These are phyloP conservation scores for Rhizopogon vesiculosus DNA, from an alignment of 768 basidiomycete species.

Conservation along the genomic window DNA sequence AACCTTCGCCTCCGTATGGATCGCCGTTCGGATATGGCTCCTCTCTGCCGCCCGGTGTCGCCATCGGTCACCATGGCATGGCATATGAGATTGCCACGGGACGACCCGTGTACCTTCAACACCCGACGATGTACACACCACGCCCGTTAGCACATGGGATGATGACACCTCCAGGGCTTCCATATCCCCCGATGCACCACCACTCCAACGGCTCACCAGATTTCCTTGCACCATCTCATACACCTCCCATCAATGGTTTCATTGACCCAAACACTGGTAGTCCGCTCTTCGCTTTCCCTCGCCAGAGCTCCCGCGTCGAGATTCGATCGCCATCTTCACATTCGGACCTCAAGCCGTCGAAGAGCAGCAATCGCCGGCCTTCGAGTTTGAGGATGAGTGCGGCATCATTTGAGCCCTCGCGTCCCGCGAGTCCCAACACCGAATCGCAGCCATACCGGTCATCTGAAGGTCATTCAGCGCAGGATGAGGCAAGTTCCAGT, in stretches of 20 bases:
- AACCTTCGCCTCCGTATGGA: conserved; percentile 55
- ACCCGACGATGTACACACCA: conserved; percentile 60
- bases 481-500: conserved; percentile 10
- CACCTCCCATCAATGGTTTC: conserved; percentile 59
- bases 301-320: conserved; percentile 66
- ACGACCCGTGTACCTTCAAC: conserved; percentile 68
- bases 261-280: conserved; percentile 61
- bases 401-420: conserved; percentile 45
- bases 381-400: conserved; percentile 48
- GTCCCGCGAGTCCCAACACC: conserved; percentile 20
- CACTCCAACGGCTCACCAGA: conserved; percentile 58
- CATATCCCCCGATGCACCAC: conserved; percentile 61
- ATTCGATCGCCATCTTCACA: conserved; percentile 57
- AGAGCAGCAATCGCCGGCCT: conserved; percentile 22
- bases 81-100: conserved; percentile 83
- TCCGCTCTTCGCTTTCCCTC: conserved; percentile 72
- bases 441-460: conserved; percentile 8
- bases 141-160: conserved; percentile 60
- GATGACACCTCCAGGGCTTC: conserved; percentile 40
- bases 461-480: conserved; percentile 10
- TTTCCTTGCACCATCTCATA: conserved; percentile 53
- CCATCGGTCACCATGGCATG: conserved; percentile 68
- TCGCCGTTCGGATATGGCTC: conserved; percentile 62
- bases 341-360: conserved; percentile 18
- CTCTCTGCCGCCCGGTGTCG: conserved; percentile 65